Conservation (phyloP, 805 yeast genomes). For the Brettanomyces nanus region DNA sequence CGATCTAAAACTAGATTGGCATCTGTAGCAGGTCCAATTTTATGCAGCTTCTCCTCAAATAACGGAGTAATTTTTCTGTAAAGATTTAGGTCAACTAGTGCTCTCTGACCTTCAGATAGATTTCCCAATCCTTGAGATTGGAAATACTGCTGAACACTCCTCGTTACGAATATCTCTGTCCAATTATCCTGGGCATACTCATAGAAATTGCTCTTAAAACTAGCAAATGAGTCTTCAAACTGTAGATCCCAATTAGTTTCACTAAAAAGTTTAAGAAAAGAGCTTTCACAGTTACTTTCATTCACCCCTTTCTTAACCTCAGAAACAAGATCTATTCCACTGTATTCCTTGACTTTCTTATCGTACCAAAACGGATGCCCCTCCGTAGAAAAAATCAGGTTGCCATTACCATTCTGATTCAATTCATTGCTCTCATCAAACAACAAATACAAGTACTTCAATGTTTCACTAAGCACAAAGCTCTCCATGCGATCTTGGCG, state of each 20-base stretch:
- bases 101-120: conserved; percentile 1
- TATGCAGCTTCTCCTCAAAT: background rate
- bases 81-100: conserved; percentile 6
- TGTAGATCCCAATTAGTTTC: no score
- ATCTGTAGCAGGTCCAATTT: background rate
- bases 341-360: conserved; percentile 9
- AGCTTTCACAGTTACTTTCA: background rate
- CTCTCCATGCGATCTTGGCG: conserved; percentile 84
- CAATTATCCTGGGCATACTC: background rate
- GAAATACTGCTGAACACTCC: conserved; percentile 1
- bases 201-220: background rate
- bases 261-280: background rate
- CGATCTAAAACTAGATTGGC: background rate
- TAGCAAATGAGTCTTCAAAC: background rate
- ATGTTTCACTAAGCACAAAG: conserved; percentile 79
- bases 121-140: background rate
- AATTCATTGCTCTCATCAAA: conserved; percentile 65
- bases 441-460: conserved; percentile 71
- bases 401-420: conserved; percentile 27
- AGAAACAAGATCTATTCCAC: background rate
- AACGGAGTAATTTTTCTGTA: conserved; percentile 9
- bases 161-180: conserved; percentile 3
- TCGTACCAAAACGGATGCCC: conserved; percentile 86
- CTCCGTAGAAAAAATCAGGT: conserved; percentile 67
- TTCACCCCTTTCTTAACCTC: background rate